Evolutionary conservation across 2,329 filamentous ascomycete species (phyloP).

Genomic region (Lanzia echinophila): DNA sequence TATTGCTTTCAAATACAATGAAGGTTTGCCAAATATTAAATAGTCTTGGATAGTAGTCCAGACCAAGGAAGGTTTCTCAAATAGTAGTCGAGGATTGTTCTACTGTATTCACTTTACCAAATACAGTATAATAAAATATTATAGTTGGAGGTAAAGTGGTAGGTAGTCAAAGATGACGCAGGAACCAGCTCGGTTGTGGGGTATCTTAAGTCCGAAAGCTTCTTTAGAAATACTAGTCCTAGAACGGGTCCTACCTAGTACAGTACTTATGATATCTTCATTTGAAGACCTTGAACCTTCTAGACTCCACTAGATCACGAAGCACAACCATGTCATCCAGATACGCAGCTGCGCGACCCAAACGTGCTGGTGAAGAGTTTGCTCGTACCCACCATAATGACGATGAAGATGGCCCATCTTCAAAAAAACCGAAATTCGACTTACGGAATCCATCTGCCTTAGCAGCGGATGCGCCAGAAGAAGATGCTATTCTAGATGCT

Average conservation of each 20-base stretch:
- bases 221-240: too few species aligned
- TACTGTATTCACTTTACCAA: background rate
- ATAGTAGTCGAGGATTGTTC: too few species aligned
- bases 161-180: conserved; percentile 8
- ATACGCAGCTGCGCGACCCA: conserved; percentile 66
- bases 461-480: conserved; percentile 70
- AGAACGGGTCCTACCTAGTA: background rate
- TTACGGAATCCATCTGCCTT: conserved; percentile 89
- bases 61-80: too few species aligned
- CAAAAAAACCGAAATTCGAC: conserved; percentile 87
- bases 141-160: background rate
- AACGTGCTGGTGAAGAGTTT: conserved; percentile 76
- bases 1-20: too few species aligned
- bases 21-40: too few species aligned
- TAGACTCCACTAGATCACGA: background rate
- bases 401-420: conserved; percentile 37
- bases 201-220: conserved; percentile 8
- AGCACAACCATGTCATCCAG: conserved; percentile 45
- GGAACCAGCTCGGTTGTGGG: conserved; percentile 6
- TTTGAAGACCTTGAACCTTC: background rate
- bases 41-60: too few species aligned
- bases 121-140: background rate
- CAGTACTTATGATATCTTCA: background rate
- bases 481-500: conserved; percentile 74
- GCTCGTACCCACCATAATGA: conserved; percentile 65